A percentile compares a stretch with the other conserved stretches of the same genome.
Evolutionary conservation across 1,139 yeast genomes (phyloP).

Genomic region (Sugiyamaella paludigena): DNA sequence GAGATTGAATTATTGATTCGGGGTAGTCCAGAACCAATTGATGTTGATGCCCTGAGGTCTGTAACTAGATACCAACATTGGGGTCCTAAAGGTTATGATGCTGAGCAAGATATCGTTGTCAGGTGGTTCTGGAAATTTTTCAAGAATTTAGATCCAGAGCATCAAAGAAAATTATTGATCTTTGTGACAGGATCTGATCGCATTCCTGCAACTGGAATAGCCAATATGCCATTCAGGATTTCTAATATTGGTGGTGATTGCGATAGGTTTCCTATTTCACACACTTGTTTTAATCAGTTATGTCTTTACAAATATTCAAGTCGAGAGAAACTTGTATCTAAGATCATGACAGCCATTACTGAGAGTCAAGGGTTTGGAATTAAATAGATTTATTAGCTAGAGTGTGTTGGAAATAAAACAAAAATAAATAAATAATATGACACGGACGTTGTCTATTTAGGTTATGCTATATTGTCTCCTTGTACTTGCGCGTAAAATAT

Average conservation of each 20-base stretch:
- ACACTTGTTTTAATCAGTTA: constrained; percentile 90
- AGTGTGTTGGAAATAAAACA: not conserved
- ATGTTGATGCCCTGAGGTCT: constrained; percentile 62
- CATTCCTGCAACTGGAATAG: constrained; percentile 85
- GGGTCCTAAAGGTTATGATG: constrained; percentile 40
- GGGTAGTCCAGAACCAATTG: constrained; percentile 71
- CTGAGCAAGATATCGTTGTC: constrained; percentile 43
- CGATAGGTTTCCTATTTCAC: constrained; percentile 73
- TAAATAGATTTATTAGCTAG: constrained; percentile 38
- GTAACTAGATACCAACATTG: constrained; percentile 75
- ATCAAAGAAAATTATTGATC: constrained; percentile 61
- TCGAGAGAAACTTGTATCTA: constrained; percentile 51
- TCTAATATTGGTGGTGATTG: constrained; percentile 52
- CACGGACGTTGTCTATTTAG: no score
- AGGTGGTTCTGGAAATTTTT: constrained; percentile 87
- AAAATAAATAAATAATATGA: no score
- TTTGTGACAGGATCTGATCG: constrained; percentile 91
- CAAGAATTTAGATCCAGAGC: constrained; percentile 42
- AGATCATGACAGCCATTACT: constrained; percentile 62
- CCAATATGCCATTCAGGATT: constrained; percentile 64
- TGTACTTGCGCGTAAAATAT: constrained; percentile 25
- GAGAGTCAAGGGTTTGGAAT: constrained; percentile 89
- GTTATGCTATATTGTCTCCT: not conserved
- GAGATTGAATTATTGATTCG: constrained; percentile 77
- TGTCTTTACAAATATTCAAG: constrained; percentile 66